Evolutionary conservation across 1,139 yeast genomes (phyloP).

Genomic region (Pichia sp.): DNA sequence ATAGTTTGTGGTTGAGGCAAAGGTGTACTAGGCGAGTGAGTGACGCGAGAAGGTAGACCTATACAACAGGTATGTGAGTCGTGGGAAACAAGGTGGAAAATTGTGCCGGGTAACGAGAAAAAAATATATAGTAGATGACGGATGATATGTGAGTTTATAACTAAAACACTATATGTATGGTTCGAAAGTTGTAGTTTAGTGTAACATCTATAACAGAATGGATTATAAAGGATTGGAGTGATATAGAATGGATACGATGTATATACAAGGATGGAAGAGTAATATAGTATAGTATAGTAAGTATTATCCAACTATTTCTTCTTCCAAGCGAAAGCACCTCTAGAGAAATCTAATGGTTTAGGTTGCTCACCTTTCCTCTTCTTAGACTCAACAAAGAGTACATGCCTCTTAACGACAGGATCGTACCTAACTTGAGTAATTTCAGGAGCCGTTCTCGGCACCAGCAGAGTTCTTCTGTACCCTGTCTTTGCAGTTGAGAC

Average conservation of each 20-base stretch:
- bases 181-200: no score
- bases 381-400: slow-evolving; percentile 79
- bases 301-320: slow-evolving; percentile 17
- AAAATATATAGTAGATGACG: no score
- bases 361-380: slow-evolving; percentile 75
- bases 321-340: slow-evolving; percentile 37
- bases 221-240: no score
- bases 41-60: no score
- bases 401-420: slow-evolving; percentile 74
- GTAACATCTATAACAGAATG: no score
- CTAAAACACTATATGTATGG: no score
- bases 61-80: no score
- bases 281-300: background rate
- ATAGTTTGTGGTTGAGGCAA: no score
- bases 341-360: slow-evolving; percentile 52
- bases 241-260: background rate
- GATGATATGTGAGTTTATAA: no score
- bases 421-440: slow-evolving; percentile 85
- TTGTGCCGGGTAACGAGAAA: background rate
- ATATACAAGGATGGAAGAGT: background rate
- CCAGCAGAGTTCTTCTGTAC: slow-evolving; percentile 66
- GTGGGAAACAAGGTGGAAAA: no score
- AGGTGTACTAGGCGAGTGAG: no score
- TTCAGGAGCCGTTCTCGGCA: slow-evolving; percentile 74
- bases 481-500: slow-evolving; percentile 87